These are phyloP conservation scores for Brassica balearica DNA, from an alignment of 441 rosid genomes.

Conservation along the genomic window DNA sequence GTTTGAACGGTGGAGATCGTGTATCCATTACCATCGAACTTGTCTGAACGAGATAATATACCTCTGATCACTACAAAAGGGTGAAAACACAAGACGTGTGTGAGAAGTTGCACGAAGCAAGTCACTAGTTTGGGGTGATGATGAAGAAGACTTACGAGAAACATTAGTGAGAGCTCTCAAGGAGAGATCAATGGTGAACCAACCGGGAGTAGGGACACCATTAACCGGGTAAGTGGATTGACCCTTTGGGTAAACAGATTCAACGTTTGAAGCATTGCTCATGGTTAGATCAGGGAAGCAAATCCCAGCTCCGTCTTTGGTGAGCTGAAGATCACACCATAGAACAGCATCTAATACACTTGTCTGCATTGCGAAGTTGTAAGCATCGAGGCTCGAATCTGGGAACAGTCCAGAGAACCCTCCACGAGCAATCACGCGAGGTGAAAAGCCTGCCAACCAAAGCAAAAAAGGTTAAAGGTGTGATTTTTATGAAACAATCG, in stretches of 20 bases:
- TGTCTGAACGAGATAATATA: conserved; percentile 53
- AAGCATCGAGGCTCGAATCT: conserved; percentile 65
- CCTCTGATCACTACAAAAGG: conserved; percentile 78
- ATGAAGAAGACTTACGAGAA: conserved; percentile 47
- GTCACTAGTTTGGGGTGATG: neutral
- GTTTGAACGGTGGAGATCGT: conserved; percentile 52
- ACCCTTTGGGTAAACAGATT: neutral
- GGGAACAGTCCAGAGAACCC: conserved; percentile 91
- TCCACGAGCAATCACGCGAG: conserved; percentile 78
- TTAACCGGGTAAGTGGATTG: conserved; percentile 53
- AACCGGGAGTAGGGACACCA: conserved; percentile 55
- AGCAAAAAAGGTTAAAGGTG: neutral
- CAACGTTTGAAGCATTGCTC: conserved; percentile 53
- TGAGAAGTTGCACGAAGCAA: neutral
- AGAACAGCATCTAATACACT: conserved; percentile 47
- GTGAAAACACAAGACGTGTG: too few species aligned
- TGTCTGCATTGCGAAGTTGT: conserved; percentile 43
- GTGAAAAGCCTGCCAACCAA: conserved; percentile 38
- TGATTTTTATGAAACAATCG: too few species aligned
- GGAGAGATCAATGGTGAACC: conserved; percentile 76
- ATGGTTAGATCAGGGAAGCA: conserved; percentile 70
- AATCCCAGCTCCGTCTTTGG: conserved; percentile 75
- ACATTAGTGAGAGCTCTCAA: conserved; percentile 46
- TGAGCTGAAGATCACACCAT: conserved; percentile 89
- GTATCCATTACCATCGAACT: conserved; percentile 47